phyloP scores from a whole-genome alignment of 2,329 filamentous ascomycete species.

The Neodidymelliopsis sp. region DNA sequence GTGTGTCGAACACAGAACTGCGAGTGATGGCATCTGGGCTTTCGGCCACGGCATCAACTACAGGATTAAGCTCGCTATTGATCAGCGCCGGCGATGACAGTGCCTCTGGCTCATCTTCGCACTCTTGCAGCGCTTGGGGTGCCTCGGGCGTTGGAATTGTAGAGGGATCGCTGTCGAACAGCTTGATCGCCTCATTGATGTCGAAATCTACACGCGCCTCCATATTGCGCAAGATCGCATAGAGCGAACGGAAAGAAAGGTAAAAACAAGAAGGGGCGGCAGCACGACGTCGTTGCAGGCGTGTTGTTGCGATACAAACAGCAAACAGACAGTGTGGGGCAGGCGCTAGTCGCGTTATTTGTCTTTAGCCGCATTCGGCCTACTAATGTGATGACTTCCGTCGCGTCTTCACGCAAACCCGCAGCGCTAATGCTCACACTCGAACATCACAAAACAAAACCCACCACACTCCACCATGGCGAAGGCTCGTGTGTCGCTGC shows the following conservation, averaged over 20 bases:
- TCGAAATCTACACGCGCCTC: constrained; percentile 78
- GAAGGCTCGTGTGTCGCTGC: constrained; percentile 39
- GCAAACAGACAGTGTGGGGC: constrained; percentile 23
- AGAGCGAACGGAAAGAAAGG: constrained; percentile 16
- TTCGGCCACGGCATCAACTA: constrained; percentile 90
- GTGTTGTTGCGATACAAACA: constrained; percentile 21
- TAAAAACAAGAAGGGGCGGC: constrained; percentile 24
- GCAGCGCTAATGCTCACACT: constrained; percentile 14
- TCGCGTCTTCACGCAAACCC: constrained; percentile 12
- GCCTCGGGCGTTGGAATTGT: constrained; percentile 86
- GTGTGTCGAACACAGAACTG: constrained; percentile 82
- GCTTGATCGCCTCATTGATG: constrained; percentile 94
- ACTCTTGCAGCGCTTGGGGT: constrained; percentile 81
- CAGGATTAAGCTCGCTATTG: constrained; percentile 86
- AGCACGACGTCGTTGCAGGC: constrained; percentile 25
- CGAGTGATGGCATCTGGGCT: constrained; percentile 87
- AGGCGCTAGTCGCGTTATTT: constrained; percentile 28
- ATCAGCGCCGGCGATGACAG: constrained; percentile 77
- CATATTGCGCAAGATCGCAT: constrained; percentile 61
- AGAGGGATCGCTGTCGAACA: constrained; percentile 92
- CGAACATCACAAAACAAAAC: constrained; percentile 16
- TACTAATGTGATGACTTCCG: constrained; percentile 16
- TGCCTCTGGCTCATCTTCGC: constrained; percentile 88
- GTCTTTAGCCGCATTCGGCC: constrained; percentile 13
- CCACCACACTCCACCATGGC: constrained; percentile 34